A percentile compares a stretch with the other conserved stretches of the same genome.
phyloP scores from a whole-genome alignment of 176 grass and related monocot species.

The Aegilops longissima region DNA sequence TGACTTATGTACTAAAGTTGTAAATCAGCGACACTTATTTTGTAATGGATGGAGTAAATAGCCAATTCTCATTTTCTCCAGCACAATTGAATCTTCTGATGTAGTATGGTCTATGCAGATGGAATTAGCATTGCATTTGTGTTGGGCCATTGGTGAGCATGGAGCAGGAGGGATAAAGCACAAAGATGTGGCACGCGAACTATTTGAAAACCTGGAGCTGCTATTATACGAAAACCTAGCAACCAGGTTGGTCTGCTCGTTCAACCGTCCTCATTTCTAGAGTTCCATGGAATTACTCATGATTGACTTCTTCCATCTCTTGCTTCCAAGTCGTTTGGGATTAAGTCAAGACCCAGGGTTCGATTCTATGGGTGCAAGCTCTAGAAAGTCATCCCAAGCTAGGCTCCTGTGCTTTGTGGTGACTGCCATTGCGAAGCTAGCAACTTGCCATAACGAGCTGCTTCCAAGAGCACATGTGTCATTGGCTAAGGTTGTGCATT shows the following conservation, averaged over 20 bases:
- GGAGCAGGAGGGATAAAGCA: slow-evolving; percentile 68
- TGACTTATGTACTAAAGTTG: no score
- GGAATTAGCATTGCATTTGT: slow-evolving; percentile 90
- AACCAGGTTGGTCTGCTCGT: slow-evolving; percentile 58
- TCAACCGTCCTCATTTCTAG: neutral
- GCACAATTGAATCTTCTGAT: slow-evolving; percentile 14
- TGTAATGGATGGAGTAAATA: neutral
- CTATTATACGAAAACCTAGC: slow-evolving; percentile 91
- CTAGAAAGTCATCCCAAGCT: slow-evolving; percentile 70
- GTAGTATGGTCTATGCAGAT: slow-evolving; percentile 43
- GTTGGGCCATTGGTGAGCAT: slow-evolving; percentile 95
- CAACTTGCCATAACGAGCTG: slow-evolving; percentile 88
- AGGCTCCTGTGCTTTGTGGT: slow-evolving; percentile 96
- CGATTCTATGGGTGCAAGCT: slow-evolving; percentile 60
- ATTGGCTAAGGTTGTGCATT: slow-evolving; percentile 68
- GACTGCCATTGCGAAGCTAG: slow-evolving; percentile 88
- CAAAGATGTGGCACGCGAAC: slow-evolving; percentile 88
- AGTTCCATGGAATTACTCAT: neutral
- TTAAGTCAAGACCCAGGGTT: slow-evolving; percentile 70
- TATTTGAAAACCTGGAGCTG: slow-evolving; percentile 92
- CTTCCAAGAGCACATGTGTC: slow-evolving; percentile 82
- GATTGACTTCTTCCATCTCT: slow-evolving; percentile 39
- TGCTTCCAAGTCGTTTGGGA: slow-evolving; percentile 63
- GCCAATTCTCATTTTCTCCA: neutral
- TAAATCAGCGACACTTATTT: no score